Conservation (phyloP, 371 early-diverging fungal genomes). For the Mortierella sp. region DNA sequence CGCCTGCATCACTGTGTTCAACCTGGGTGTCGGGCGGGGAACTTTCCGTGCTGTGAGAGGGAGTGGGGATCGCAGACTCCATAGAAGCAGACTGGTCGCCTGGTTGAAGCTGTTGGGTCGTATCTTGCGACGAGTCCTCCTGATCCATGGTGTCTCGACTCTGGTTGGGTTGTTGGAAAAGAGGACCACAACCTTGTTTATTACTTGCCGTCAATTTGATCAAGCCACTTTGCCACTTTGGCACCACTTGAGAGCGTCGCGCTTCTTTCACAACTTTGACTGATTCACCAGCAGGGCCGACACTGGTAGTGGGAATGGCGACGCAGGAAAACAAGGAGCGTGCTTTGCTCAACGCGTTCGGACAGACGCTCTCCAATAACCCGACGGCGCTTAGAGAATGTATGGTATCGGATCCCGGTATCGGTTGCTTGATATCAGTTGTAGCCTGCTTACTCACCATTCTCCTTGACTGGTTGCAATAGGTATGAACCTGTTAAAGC, state of each 20-base stretch:
- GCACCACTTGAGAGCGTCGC: too few species aligned
- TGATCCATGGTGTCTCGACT: too few species aligned
- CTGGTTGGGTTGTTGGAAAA: too few species aligned
- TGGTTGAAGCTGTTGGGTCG: not conserved
- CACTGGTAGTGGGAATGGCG: not conserved
- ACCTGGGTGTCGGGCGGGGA: slow-evolving; percentile 8
- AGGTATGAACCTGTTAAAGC: slow-evolving; percentile 34
- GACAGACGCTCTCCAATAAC: slow-evolving; percentile 22
- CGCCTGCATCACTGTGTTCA: not conserved
- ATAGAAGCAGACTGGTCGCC: not conserved
- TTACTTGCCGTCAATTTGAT: too few species aligned
- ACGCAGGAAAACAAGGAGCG: slow-evolving; percentile 18
- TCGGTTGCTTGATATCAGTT: too few species aligned
- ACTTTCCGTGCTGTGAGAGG: slow-evolving; percentile 18
- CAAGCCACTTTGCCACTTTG: too few species aligned
- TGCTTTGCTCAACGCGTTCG: slow-evolving; percentile 30
- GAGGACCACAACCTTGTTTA: too few species aligned
- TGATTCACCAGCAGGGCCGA: not conserved
- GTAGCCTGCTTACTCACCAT: not conserved
- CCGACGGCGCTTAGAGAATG: slow-evolving; percentile 36
- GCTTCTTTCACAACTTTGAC: too few species aligned
- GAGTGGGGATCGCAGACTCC: slow-evolving; percentile 14
- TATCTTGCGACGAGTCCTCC: slow-evolving; percentile 1
- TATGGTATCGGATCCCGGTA: slow-evolving; percentile 4
- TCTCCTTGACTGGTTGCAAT: not conserved